Base-by-base conservation (phyloP, 805 yeast genomes). In the Candida krabiensis region DNA sequence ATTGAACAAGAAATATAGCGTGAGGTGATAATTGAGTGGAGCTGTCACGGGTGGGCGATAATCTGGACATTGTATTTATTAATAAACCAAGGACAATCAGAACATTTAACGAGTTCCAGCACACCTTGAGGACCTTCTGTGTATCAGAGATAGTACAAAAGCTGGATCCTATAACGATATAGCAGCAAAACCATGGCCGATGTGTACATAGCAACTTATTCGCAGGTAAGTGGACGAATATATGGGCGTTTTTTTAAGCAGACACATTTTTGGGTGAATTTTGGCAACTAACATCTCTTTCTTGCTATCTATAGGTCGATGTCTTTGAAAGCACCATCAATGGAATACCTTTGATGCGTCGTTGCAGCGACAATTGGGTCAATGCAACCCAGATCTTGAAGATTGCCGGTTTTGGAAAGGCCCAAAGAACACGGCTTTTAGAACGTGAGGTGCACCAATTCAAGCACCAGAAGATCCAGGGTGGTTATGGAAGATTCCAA, bases 311-410 rank as follows among this genome's bases (percentile, higher is more conserved):
- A 27, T 28, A 59, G 50, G 68, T 70, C 2, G 79, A 74, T 36
- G 80, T 75, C 5, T 72, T 60, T 55, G 89, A 83, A 56, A 76
- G 80, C 56, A 80, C 80, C 33, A 75, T 86, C 28, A 69, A 76
- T 23, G 86, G 81, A 36, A 83, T 83, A 24, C 86, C 88, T 18
- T 73, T 86, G 37, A 93, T 93, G 98, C 77, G 98, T 52, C 72
- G 98, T 41, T 81, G 86, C 44, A 71, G 75, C 34, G 99, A 93
- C 60, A 86, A 90, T 51, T 93, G 98, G 98, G 88, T 93, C 38
- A 86, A 86, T 56, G 88, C 89, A 16, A 86, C 95, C 0, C 95
- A 86, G 57, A 81, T 85, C 25, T 67, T 86, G 49, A 85, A 86
- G 56, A 79, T 85, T 43, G 89, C 90, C 25, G 78, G 82, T 43